Base-by-base conservation (phyloP, 345 rosid genomes). In the Populus nigra region DNA sequence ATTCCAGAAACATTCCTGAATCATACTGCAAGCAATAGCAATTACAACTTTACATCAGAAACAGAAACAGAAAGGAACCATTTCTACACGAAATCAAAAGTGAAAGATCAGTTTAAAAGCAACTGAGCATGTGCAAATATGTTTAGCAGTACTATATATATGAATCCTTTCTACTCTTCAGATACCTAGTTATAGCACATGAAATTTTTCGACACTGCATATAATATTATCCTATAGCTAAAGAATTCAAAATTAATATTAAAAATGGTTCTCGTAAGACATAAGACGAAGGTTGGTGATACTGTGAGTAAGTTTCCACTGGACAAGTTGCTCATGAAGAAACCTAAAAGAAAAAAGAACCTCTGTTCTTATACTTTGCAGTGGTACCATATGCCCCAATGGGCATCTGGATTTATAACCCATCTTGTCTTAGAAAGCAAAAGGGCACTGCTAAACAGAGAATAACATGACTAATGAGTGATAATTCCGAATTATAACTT, bases 1-100 rank as follows among this genome's bases (percentile, higher is more conserved):
- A 89, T 81, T 93, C 94, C 75, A 83, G 83, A 69, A 78, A 73
- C 6, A 81, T 80, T 73, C 86, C 94, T 86, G 91, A 89, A 79
- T 85, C 73, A 27, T 78, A 85, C 97, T 93, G 93, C 74, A 75
- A 55, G 73, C 33, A 75, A 81, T 55, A 68, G 75, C 45, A 35
- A 75, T 77, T 74, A 76, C 38, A 31, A 66, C 63, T 55, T 20
- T 20, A 20, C 61, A 55, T 70, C 38, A 6, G 31, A 65, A 16
- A 45, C 41, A 35, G 35, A 17, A 71, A 16, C 27, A 35, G 35
- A 17, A 71, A 16, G 31, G 23, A 7, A 71, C 4, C 22, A 11
- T 38, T 49, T 65, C 22, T 74, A 0, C 63, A 41, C 0, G 22
- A 50, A 50, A 50, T 50, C 20, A 50, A 50, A 50, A 50, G 57